Base-by-base conservation (phyloP, 2,329 filamentous ascomycete genomes). In the Pezicula neosporulosa region DNA sequence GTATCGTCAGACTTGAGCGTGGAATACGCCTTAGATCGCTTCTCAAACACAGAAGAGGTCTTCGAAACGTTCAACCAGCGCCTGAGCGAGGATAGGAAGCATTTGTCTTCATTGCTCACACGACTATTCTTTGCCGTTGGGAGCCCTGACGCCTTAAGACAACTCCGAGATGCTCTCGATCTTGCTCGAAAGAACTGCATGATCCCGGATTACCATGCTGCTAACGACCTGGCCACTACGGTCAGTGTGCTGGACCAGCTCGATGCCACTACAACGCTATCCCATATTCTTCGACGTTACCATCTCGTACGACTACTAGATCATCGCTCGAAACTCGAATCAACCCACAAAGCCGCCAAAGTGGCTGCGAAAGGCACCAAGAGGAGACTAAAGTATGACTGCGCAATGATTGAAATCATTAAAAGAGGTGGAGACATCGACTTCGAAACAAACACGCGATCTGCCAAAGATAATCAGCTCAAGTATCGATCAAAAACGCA, bases 291-390 rank as follows among this genome's bases (percentile, higher is more conserved):
- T 27, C 42, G 42, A 28, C 42, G 42, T 27, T 44, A 44, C 30
- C 42, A 44, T 44, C 42, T 44, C n/a, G 42, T 44, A 44, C 42
- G 42, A 44, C 27, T 44, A n/a, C 19, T 44, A 15, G 42, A 30
- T 28, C 42, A 44, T 44, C 42, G 42, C 42, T 44, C 42, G n/a
- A 44, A 44, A 27, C 42, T 44, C 13, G 42, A 44, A 44, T 44
- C 42, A 16, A 30, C n/a, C 19, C 21, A 27, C 16, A 44, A 44
- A 27, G 42, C 42, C 8, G 42, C 42, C 9, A 44, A 44, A 28
- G 4, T 44, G 16, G 42, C 42, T 2, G 42, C 42, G 4, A 44
- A 44, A 28, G 42, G 42, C 4, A 44, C 21, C 42, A 44, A 44
- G 42, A 44, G 42, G 42, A 27, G 42, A 28, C 21, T 44, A 10